Base-by-base conservation (phyloP, 345 rosid genomes). In the Pistacia integerrima region DNA sequence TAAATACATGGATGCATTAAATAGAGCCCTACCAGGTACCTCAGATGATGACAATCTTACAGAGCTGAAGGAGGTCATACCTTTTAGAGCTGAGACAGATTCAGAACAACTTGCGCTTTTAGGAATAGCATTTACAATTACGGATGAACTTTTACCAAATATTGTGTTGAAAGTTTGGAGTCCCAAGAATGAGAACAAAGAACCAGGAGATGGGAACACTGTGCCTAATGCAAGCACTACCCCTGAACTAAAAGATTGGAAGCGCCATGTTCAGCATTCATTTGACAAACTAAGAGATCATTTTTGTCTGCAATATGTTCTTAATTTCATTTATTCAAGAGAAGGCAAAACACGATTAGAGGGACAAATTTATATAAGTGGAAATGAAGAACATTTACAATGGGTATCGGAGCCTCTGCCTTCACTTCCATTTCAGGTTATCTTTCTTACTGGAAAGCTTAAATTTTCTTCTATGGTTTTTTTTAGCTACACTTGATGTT, bases 351-450 rank as follows among this genome's bases (percentile, higher is more conserved):
- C 98, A 28, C 85, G 92, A 64, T 72, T 96, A 74, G 87, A 88
- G 25, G 94, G 98, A 12, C 92, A 79, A 68, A 92, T 96, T 76
- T 96, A 93, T 85, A 81, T 96, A 73, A 82, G 84, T 41, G 93
- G 83, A 61, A 82, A 83, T 65, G 90, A 87, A 46, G 99, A 90
- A 69, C 94, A 92, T 81, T 84, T 75, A 79, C 79, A 86, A 64
- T 80, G 79, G 83, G 89, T 73, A 70, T 68, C 82, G 73, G 90
- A 84, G 76, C 96, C 84, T 70, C 87, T 93, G 16, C 98, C 98
- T 8, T 96, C 99, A 33, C 87, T 96, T 79, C 98, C 99, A 25
- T 96, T 96, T 87, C 98, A 96, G 98, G 99, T 93, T 64, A 65
- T 76, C 66, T 52, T 68, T 71, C 69, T 58, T 71, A 35, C 48